phyloP scores from a whole-genome alignment of 257 asterid genomes.

The Apocynum venetum region DNA sequence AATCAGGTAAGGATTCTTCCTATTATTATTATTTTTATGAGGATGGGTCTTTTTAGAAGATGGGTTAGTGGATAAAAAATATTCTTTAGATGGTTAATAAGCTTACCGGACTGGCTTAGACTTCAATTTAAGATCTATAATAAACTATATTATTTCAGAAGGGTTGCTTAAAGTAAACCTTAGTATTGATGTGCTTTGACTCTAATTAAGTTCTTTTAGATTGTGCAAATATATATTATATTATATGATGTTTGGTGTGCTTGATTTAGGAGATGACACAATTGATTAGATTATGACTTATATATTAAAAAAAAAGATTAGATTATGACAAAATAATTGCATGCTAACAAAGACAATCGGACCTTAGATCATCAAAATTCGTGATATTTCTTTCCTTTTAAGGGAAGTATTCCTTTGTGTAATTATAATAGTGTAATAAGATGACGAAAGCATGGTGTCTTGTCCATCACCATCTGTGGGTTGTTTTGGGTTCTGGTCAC shows the following conservation, averaged over 20 bases:
- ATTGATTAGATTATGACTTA: too few relatives aligned
- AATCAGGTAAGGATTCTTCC: not conserved
- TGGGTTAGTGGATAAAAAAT: not conserved
- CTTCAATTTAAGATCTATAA: not conserved
- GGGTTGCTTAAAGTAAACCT: slow-evolving; percentile 20
- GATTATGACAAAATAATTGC: slow-evolving; percentile 28
- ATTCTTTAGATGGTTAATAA: not conserved
- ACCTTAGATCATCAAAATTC: slow-evolving; percentile 3
- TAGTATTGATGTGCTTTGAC: slow-evolving; percentile 13
- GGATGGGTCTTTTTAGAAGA: too few relatives aligned
- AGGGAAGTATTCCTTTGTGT: slow-evolving; percentile 26
- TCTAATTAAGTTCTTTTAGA: not conserved
- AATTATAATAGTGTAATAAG: slow-evolving; percentile 7
- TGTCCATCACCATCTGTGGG: slow-evolving; percentile 26
- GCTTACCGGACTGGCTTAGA: slow-evolving; percentile 7
- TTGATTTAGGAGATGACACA: slow-evolving; percentile 17
- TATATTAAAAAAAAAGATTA: too few relatives aligned
- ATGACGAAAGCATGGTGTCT: slow-evolving; percentile 30
- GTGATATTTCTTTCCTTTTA: slow-evolving; percentile 37
- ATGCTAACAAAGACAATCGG: slow-evolving; percentile 22
- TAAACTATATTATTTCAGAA: not conserved
- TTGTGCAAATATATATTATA: not conserved
- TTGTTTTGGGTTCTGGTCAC: slow-evolving; percentile 20
- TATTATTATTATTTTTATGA: not conserved
- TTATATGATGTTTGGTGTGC: slow-evolving; percentile 13